Evolutionary conservation across 2,329 filamentous ascomycete species (phyloP).

Genomic region (Grosmannia serpens): DNA sequence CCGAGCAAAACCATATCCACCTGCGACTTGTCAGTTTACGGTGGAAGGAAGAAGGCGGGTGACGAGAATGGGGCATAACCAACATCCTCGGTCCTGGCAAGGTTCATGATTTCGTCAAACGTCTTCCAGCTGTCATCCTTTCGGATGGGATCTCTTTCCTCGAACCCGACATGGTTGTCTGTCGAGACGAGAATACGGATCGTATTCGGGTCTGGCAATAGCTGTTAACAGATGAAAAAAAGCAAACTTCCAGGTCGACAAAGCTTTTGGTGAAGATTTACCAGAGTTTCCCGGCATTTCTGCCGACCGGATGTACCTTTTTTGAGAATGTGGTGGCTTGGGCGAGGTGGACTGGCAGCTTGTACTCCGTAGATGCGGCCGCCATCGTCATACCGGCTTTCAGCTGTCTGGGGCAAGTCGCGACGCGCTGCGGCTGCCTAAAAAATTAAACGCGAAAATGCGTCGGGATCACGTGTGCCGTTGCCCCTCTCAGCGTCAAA

Average conservation of each 20-base stretch:
- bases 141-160: slow-evolving; percentile 85
- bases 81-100: slow-evolving; percentile 75
- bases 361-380: not conserved
- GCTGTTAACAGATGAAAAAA: not conserved
- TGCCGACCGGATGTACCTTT: slow-evolving; percentile 1
- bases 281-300: slow-evolving; percentile 17
- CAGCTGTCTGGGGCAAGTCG: not conserved
- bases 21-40: slow-evolving; percentile 20
- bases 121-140: slow-evolving; percentile 94
- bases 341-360: not conserved
- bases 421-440: slow-evolving; percentile 11
- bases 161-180: slow-evolving; percentile 96
- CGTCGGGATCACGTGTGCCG: slow-evolving; percentile 11
- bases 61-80: slow-evolving; percentile 5
- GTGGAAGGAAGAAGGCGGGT: not conserved
- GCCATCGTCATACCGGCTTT: not conserved
- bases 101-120: slow-evolving; percentile 88
- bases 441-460: slow-evolving; percentile 12
- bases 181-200: slow-evolving; percentile 91
- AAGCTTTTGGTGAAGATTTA: slow-evolving; percentile 5
- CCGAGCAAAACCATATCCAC: slow-evolving; percentile 95
- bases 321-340: too few relatives aligned
- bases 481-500: not conserved
- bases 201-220: slow-evolving; percentile 55
- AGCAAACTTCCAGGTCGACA: not conserved